Percentiles rank a stretch among this genome's conserved stretches.
Evolutionary conservation across 2,329 filamentous ascomycete species (phyloP).

Genomic region (Fusarium oligoseptatum): DNA sequence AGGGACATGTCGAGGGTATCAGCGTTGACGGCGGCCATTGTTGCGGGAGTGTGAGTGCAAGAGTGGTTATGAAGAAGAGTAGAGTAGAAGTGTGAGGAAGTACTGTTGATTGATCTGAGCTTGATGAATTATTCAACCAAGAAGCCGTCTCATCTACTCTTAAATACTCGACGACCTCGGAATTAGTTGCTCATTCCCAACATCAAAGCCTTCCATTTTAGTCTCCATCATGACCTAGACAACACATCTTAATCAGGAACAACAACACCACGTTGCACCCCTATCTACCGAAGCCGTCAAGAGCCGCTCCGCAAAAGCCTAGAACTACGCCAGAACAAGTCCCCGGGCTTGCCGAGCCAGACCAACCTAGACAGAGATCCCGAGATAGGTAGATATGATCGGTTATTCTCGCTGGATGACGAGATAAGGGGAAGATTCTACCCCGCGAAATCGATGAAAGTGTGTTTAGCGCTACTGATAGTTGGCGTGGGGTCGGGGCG

Average conservation of each 20-base stretch:
- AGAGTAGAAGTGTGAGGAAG: neutral
- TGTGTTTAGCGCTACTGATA: neutral
- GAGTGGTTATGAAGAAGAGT: neutral
- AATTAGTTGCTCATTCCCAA: constrained; percentile 29
- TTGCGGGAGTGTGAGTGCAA: neutral
- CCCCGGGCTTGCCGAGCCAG: constrained; percentile 7
- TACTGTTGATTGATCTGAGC: constrained; percentile 6
- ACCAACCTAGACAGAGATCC: constrained; percentile 30
- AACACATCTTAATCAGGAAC: neutral
- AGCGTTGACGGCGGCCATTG: constrained; percentile 30
- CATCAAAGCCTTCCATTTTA: constrained; percentile 2
- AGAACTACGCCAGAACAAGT: neutral
- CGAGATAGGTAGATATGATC: neutral
- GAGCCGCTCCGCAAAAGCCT: constrained; percentile 6
- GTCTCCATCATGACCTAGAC: neutral
- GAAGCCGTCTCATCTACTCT: neutral
- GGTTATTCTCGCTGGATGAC: constrained; percentile 30
- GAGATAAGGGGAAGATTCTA: constrained; percentile 13
- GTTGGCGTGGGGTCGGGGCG: neutral
- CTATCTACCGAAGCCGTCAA: constrained; percentile 24
- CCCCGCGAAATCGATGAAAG: constrained; percentile 7
- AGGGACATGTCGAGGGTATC: constrained; percentile 47
- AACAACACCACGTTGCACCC: neutral
- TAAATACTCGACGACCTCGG: constrained; percentile 27
- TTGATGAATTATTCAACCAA: neutral